Percentiles rank a stretch among this genome's conserved stretches.
phyloP scores from a whole-genome alignment of 495 filamentous ascomycete genomes.

The Chlorociboria aeruginascens region DNA sequence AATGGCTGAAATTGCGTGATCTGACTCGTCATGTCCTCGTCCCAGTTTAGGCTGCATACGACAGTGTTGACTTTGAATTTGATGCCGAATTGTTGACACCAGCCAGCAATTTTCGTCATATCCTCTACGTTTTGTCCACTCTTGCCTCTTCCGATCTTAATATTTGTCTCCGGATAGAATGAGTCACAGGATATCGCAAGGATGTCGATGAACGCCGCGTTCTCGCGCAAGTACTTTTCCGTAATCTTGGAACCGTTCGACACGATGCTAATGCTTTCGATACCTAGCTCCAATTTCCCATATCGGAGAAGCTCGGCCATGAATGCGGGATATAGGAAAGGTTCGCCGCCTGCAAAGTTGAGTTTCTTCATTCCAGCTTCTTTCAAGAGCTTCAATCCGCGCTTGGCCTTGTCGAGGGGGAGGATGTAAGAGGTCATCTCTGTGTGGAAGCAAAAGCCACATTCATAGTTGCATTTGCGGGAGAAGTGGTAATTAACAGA shows the following conservation, averaged over 20 bases:
- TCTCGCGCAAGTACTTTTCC: conserved; percentile 26
- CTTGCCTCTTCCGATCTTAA: conserved; percentile 35
- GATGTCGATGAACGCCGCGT: conserved; percentile 38
- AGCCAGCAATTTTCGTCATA: conserved; percentile 28
- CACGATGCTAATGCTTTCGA: conserved; percentile 42
- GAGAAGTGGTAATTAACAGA: conserved; percentile 41
- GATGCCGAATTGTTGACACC: conserved; percentile 35
- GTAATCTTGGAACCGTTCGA: conserved; percentile 40
- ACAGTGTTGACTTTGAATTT: conserved; percentile 52
- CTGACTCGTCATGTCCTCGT: conserved; percentile 41
- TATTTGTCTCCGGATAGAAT: conserved; percentile 41
- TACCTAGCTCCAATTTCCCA: conserved; percentile 36
- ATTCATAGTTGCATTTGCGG: conserved; percentile 38
- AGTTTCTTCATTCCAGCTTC: conserved; percentile 44
- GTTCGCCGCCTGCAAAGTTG: conserved; percentile 50
- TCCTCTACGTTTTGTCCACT: conserved; percentile 31
- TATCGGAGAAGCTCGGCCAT: conserved; percentile 35
- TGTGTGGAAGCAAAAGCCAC: conserved; percentile 49
- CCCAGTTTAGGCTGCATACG: conserved; percentile 34
- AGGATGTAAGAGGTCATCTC: conserved; percentile 32
- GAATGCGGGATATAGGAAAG: conserved; percentile 39
- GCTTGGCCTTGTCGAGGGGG: conserved; percentile 26
- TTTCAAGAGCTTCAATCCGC: conserved; percentile 32
- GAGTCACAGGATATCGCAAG: conserved; percentile 45
- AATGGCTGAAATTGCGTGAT: conserved; percentile 34